Base-by-base conservation (phyloP, 306 rosid genomes). In the Cucumis melo region DNA sequence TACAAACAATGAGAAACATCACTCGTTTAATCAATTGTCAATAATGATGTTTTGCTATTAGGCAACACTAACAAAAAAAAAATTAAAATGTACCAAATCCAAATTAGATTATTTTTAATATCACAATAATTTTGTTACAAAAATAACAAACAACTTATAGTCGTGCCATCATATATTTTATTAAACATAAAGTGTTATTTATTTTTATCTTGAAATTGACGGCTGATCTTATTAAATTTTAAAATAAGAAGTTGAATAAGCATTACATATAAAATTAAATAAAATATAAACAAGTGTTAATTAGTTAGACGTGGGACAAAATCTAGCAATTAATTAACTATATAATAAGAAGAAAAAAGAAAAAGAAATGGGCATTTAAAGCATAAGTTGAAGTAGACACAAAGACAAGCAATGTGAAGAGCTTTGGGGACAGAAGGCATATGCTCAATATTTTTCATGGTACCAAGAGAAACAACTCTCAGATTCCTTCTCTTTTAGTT, bases 391-490 rank as follows among this genome's bases (percentile, higher is more conserved):
- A 63, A 85, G 83, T 48, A 76, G 80, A 80, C 82, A 79, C 23
- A 50, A 76, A 48, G 61, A 73, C 76, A 71, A 84, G 82, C 88
- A 77, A 70, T 82, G 90, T 83, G 81, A 77, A 79, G 78, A 75
- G 80, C 84, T 85, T 83, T 23, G 91, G 93, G 80, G 86, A 89
- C 92, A 86, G 77, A 80, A 80, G 79, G 87, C 85, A 85, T 87
- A 86, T 78, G 78, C 81, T 32, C 29, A 32, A 32, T 60, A 75
- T 75, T 65, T 80, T 77, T 50, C 83, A 80, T 75, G 79, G 79
- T 80, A 75, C 90, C 87, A 81, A 89, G 86, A 88, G 48, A 77
- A 78, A 64, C 39, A 82, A 88, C 89, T 86, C 89, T 86, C 79
- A 76, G 88, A 89, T 86, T 91, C 85, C 86, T 60, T 5, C 44